Conservation (phyloP, 495 filamentous ascomycete species). For the Penicillium steckii region DNA sequence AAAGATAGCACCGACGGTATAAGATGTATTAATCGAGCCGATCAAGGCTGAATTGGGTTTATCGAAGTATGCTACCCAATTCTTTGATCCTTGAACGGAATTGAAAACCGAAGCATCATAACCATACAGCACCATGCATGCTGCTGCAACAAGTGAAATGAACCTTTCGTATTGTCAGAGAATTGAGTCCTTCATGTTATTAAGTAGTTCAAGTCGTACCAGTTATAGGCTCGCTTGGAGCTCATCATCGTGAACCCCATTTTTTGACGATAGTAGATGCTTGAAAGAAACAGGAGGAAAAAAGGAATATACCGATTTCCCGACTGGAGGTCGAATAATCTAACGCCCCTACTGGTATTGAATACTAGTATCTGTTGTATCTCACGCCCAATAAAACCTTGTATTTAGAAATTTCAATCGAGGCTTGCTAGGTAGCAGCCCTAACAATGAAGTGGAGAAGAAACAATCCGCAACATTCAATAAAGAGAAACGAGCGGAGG, state of each 20-base stretch:
- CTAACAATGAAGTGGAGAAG: background rate
- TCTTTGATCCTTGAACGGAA: conserved; percentile 56
- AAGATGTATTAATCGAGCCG: conserved; percentile 60
- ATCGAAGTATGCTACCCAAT: conserved; percentile 60
- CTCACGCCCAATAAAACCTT: background rate
- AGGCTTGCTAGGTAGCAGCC: background rate
- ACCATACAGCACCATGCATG: conserved; percentile 67
- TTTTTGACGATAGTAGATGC: background rate
- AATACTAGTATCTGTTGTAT: no score
- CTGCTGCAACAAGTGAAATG: conserved; percentile 59
- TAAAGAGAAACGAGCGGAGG: conserved; percentile 6
- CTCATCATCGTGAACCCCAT: conserved; percentile 18
- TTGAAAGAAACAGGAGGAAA: background rate
- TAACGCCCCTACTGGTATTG: no score
- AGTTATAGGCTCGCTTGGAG: conserved; percentile 41
- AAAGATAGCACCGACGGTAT: conserved; percentile 62
- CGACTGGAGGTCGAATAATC: background rate
- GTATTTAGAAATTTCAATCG: background rate
- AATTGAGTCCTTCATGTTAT: background rate
- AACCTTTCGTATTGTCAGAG: conserved; percentile 43
- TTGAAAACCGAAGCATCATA: conserved; percentile 68
- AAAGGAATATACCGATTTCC: background rate
- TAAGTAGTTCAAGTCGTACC: conserved; percentile 15
- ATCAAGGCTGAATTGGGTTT: conserved; percentile 49
- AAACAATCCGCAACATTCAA: conserved; percentile 3